Percentiles rank a stretch among this genome's conserved stretches.
Evolutionary conservation across 139 green algal genomes (phyloP).

Genomic region (Trebouxia sp.): DNA sequence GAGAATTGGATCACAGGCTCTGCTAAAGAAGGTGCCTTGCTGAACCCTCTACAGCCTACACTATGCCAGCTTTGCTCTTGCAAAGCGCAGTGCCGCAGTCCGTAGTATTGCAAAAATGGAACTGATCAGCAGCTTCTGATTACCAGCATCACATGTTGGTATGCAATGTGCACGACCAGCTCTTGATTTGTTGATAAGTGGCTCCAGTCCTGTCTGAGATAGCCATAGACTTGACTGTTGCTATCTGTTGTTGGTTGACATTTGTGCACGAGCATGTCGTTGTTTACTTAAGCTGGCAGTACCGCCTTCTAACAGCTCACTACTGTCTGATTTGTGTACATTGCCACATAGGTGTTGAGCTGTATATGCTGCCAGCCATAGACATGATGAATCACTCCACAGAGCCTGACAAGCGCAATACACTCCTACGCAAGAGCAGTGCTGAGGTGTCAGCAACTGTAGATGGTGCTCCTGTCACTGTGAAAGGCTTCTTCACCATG

Average conservation of each 20-base stretch:
- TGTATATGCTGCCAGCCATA: constrained; percentile 70
- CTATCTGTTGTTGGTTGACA: background rate
- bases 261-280: too few relatives aligned
- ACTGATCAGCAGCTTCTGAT: too few relatives aligned
- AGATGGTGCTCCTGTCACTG: constrained; percentile 22
- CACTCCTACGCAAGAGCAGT: constrained; percentile 45
- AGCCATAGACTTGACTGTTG: background rate
- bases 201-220: background rate
- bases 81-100: too few relatives aligned
- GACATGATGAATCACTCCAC: constrained; percentile 77
- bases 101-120: too few relatives aligned
- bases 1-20: constrained; percentile 71
- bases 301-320: too few relatives aligned
- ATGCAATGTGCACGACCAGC: too few relatives aligned
- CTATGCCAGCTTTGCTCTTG: background rate
- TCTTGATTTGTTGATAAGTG: too few relatives aligned
- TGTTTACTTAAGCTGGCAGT: too few relatives aligned
- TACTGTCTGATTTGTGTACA: too few relatives aligned
- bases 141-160: background rate
- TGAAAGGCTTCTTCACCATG: constrained; percentile 55
- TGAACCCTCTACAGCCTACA: too few relatives aligned
- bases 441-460: constrained; percentile 36
- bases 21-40: constrained; percentile 4
- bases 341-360: constrained; percentile 37
- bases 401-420: constrained; percentile 43